A percentile compares a stretch with the other conserved stretches of the same genome.
Evolutionary conservation across 208 protist species (phyloP).

Genomic region (Borovskyia barvae): DNA sequence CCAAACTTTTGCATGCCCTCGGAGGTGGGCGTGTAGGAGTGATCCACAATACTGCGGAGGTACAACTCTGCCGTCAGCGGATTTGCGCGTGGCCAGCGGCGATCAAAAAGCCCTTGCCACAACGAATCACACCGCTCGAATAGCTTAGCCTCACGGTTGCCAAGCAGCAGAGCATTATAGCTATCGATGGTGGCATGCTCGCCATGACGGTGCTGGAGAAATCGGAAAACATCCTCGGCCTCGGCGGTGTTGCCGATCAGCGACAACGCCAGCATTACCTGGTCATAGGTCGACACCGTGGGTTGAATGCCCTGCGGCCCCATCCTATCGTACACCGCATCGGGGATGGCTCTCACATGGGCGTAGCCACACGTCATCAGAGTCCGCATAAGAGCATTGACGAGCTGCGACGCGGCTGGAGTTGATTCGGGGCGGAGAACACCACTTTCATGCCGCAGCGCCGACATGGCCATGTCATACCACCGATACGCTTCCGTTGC

Average conservation of each 20-base stretch:
- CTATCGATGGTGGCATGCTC: conserved; percentile 56
- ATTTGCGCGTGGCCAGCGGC: conserved; percentile 77
- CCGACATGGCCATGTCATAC: conserved; percentile 62
- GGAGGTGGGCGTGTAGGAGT: conserved; percentile 78
- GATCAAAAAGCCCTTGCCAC: conserved; percentile 84
- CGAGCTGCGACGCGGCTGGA: conserved; percentile 58
- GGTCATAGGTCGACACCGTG: conserved; percentile 79
- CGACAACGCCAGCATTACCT: conserved; percentile 61
- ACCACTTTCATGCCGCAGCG: conserved; percentile 18
- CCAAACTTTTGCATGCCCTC: conserved; percentile 71
- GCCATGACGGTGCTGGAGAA: conserved; percentile 56
- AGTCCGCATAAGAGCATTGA: conserved; percentile 74
- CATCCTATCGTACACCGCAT: conserved; percentile 82
- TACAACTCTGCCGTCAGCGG: conserved; percentile 77
- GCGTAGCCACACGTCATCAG: conserved; percentile 78
- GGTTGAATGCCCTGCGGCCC: conserved; percentile 61
- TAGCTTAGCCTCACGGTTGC: conserved; percentile 63
- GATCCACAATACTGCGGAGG: conserved; percentile 84
- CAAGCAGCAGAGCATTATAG: conserved; percentile 83
- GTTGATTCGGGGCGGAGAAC: conserved; percentile 22
- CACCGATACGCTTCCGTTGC: conserved; percentile 73
- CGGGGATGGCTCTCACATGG: conserved; percentile 62
- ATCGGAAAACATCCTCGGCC: conserved; percentile 76
- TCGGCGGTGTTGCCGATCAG: conserved; percentile 73
- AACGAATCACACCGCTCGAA: conserved; percentile 77